Conservation (phyloP, 345 rosid species). For the Gossypium thurberi region DNA sequence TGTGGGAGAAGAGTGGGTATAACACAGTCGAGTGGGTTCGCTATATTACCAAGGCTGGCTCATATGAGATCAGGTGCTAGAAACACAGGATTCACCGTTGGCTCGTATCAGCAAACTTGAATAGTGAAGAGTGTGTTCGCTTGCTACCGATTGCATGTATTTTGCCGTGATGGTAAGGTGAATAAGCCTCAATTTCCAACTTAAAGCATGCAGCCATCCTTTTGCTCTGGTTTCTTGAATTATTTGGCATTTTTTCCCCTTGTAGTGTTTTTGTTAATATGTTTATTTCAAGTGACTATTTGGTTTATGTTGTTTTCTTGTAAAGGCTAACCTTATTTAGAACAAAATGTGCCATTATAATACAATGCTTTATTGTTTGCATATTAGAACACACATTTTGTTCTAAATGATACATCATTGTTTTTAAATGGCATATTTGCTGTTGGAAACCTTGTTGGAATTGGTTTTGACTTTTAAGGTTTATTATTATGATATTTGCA, state of each 20-base stretch:
- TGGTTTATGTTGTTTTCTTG: conserved; percentile 18
- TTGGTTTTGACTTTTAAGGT: too few species aligned
- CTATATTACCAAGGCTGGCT: conserved; percentile 93
- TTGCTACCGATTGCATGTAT: neutral
- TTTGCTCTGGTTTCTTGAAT: conserved; percentile 10
- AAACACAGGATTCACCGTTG: conserved; percentile 3
- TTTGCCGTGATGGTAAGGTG: conserved; percentile 8
- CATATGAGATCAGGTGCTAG: conserved; percentile 95
- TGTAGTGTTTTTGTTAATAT: conserved; percentile 17
- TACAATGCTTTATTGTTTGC: neutral
- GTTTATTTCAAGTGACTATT: conserved; percentile 14
- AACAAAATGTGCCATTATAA: conserved; percentile 3
- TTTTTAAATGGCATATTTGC: too few species aligned
- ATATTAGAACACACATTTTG: neutral
- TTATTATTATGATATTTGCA: neutral
- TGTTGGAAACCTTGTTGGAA: too few species aligned
- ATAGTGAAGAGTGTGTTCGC: conserved; percentile 8
- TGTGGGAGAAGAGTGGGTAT: conserved; percentile 99
- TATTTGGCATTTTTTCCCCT: conserved; percentile 3
- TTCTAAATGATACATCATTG: neutral
- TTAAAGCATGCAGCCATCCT: neutral
- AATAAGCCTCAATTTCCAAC: conserved; percentile 8
- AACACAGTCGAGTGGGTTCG: conserved; percentile 99
- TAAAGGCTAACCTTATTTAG: conserved; percentile 15
- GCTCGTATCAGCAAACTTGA: neutral